Base-by-base conservation (phyloP, 306 rosid species). In the Quercus engelmannii region DNA sequence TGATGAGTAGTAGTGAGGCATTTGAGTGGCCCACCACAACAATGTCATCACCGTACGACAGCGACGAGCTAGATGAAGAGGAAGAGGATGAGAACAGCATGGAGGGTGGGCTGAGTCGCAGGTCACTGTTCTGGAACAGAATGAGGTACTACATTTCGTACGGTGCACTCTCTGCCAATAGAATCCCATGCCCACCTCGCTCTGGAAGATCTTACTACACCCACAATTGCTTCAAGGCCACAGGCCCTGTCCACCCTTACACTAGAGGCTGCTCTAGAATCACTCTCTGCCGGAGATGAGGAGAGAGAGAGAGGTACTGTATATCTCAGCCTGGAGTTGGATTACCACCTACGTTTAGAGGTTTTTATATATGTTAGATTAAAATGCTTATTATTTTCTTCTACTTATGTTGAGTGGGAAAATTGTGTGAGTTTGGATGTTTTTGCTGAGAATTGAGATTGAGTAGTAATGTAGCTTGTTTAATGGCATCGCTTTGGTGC, bases 131-230 rank as follows among this genome's bases (percentile, higher is more conserved):
- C 87, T 94, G 99, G 99, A 7, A 78, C 4, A 78, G 89, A 46
- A 71, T 83, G 77, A 89, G 52, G 81, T 90, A 91, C 85, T 94
- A 88, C 84, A 94, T 94, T 21, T 94, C 99, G 2, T 94, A 94
- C 69, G 97, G 97, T 13, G 99, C 99, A 0, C 97, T 94, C 18
- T 71, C 99, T 0, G 99, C 99, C 3, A 91, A 94, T 76, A 81
- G 97, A 67, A 88, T 94, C 84, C 99, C 97, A 0, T 94, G 99
- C 72, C 97, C 99, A 4, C 97, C 99, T 10, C 94, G 99, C 38
- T 94, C 99, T 1, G 99, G 99, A 0, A 83, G 99, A 80, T 93
- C 99, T 57, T 94, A 94, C 83, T 94, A 92, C 33, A 94, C 99
- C 13, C 92, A 87, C 58, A 86, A 90, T 83, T 94, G 99, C 77